Base-by-base conservation (phyloP, 805 yeast genomes). In the Spathaspora gorwiae region DNA sequence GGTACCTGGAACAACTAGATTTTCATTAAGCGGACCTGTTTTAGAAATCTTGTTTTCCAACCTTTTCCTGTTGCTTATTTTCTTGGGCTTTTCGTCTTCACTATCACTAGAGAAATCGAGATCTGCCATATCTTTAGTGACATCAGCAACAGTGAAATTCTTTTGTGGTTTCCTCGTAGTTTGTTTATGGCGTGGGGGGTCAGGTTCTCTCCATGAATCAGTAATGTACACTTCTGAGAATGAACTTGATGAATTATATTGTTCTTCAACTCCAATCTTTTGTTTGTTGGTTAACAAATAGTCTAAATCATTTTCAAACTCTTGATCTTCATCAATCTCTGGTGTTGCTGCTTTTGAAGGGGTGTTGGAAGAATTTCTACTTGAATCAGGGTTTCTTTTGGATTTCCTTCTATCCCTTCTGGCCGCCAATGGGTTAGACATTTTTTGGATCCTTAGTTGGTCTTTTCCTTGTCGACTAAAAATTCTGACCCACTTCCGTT, bases 231-330 rank as follows among this genome's bases (percentile, higher is more conserved):
- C 38, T 29, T 36, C 40, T 13, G 33, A 33, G 7, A 14, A 8
- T 6, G 35, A 27, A n/a, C 27, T 34, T 9, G 27, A 24, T 27
- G 19, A 13, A n/a, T 13, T 34, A 34, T 29, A 37, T 11, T 29
- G 32, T 15, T 38, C 41, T 27, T n/a, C 34, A 12, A 9, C 26
- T 31, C 32, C 34, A 10, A 10, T 32, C 3, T n/a, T 24, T 9
- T 43, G 37, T n/a, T 12, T 13, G 12, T 26, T 49, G n/a, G 53
- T 50, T 42, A 65, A 54, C 35, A 66, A 50, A 37, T 56, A 66
- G 38, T 60, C 54, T 45, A 66, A 55, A 48, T 66, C 70, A 14
- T 52, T 47, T 41, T 66, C 70, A 45, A 66, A 65, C 30, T 41
- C 42, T 37, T 48, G 39, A 35, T 42, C 47, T 29, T 29, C 32